Evolutionary conservation across 2,329 filamentous ascomycete species (phyloP).

Genomic region (Colletotrichum salicis): DNA sequence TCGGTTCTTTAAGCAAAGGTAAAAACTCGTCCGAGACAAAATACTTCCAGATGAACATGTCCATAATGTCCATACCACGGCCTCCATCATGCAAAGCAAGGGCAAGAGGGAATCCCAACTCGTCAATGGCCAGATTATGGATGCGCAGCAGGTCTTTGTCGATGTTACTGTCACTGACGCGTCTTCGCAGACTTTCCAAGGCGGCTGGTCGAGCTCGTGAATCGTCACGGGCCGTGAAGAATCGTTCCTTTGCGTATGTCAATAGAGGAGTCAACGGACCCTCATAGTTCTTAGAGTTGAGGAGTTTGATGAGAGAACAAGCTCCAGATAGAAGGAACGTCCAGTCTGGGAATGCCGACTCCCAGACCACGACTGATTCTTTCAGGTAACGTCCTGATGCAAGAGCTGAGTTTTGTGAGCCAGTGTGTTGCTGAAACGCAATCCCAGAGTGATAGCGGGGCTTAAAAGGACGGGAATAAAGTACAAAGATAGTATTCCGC

Average conservation of each 20-base stretch:
- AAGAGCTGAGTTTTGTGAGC: slow-evolving; percentile 31
- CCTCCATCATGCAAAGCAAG: slow-evolving; percentile 15
- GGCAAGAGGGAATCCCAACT: slow-evolving; percentile 32
- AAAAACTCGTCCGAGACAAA: slow-evolving; percentile 48
- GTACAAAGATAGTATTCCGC: neutral
- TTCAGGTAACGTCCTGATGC: slow-evolving; percentile 43
- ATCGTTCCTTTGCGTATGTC: slow-evolving; percentile 39
- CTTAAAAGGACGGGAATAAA: too few species aligned
- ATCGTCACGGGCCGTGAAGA: slow-evolving; percentile 29
- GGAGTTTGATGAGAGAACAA: slow-evolving; percentile 40
- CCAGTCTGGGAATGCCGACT: slow-evolving; percentile 44
- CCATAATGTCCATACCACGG: slow-evolving; percentile 45
- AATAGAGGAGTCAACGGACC: slow-evolving; percentile 35
- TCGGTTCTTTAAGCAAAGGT: slow-evolving; percentile 43
- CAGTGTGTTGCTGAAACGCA: neutral
- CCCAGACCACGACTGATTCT: slow-evolving; percentile 43
- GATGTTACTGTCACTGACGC: slow-evolving; percentile 30
- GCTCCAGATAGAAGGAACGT: slow-evolving; percentile 43
- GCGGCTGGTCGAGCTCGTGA: slow-evolving; percentile 7
- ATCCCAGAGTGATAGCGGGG: neutral
- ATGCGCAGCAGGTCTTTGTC: slow-evolving; percentile 35
- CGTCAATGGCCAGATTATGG: slow-evolving; percentile 35
- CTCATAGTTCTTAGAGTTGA: slow-evolving; percentile 34
- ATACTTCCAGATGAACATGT: slow-evolving; percentile 54
- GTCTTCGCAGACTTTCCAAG: slow-evolving; percentile 35